Base-by-base conservation (phyloP, 2,329 filamentous ascomycete genomes). In the Aspergillus unguis region DNA sequence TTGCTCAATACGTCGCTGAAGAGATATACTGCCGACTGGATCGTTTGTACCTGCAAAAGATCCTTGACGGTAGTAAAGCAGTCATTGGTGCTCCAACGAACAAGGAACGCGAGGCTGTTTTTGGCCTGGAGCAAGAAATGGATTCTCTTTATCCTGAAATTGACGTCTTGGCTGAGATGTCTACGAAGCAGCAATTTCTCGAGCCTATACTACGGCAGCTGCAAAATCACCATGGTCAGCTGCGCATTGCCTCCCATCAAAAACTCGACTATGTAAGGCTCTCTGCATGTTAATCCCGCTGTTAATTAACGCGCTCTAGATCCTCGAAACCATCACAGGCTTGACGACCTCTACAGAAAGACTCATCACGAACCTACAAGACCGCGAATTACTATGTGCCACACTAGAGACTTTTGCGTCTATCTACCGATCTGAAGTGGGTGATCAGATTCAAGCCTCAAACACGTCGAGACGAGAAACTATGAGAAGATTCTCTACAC, bases 171-270 rank as follows among this genome's bases (percentile, higher is more conserved):
- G 64, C 72, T 38, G 68, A 74, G n/a, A 69, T 75, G 57, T 75
- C 73, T 47, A 71, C 69, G 1, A 70, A 68, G 54, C 73, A 77
- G 42, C 66, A 71, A 49, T 75, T 74, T 58, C 66, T 68, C 6
- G 71, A 71, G 36, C 68, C 71, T 5, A 73, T 75, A 44, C 55
- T 71, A 26, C 64, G 62, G 2, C 68, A 68, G 44, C 65, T 74
- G 25, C 63, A 67, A 35, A 62, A 64, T 37, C 60, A 61, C 25
- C 69, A 69, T 42, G 61, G 60, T 27, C 59, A 67, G 36, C 55
- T 68, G 44, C 64, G 61, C 11, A 57, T 60, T 41, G 58, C 58
- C 10, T 67, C 67, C 7, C 64, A 70, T 43, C 57, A 67, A 11
- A 72, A 66, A 41, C 48, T 74, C 38, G 65, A 71, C 49, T 55